phyloP scores from a whole-genome alignment of 2,329 filamentous ascomycete species.

The Cryphonectria naterciae region DNA sequence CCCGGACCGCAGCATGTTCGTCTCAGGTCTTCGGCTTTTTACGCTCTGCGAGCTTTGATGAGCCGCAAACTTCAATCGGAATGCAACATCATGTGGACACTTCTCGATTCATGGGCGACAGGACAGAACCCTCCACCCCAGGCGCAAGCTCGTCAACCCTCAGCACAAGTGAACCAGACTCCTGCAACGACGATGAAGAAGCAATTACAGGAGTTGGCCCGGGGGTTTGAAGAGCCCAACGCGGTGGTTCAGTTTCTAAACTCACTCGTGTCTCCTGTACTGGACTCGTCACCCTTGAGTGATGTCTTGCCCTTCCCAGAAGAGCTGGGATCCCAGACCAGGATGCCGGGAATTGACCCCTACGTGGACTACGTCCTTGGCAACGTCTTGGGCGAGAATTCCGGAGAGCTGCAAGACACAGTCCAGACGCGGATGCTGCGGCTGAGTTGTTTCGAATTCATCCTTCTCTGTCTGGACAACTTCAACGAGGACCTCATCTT shows the following conservation, averaged over 20 bases:
- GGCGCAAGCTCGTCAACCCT: constrained; percentile 24
- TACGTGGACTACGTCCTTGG: constrained; percentile 92
- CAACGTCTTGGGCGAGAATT: constrained; percentile 71
- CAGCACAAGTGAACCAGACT: constrained; percentile 28
- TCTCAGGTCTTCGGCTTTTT: constrained; percentile 82
- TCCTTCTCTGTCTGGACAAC: constrained; percentile 74
- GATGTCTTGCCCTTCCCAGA: constrained; percentile 87
- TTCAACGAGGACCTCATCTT: constrained; percentile 96
- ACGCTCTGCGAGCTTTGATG: constrained; percentile 75
- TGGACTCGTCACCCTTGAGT: constrained; percentile 64
- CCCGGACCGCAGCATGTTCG: constrained; percentile 57
- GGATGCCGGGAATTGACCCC: constrained; percentile 81
- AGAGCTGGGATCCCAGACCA: constrained; percentile 74
- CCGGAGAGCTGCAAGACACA: constrained; percentile 66
- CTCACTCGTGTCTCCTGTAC: constrained; percentile 69
- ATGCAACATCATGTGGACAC: constrained; percentile 76
- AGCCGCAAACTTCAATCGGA: constrained; percentile 71
- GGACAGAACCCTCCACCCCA: constrained; percentile 53
- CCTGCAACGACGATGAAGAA: constrained; percentile 57
- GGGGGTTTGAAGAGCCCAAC: constrained; percentile 82
- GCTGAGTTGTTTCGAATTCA: constrained; percentile 82
- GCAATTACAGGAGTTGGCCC: constrained; percentile 74
- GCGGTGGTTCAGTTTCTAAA: constrained; percentile 81
- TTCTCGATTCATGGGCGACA: constrained; percentile 78
- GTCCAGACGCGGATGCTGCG: constrained; percentile 74